Base-by-base conservation (phyloP, 2,329 filamentous ascomycete genomes). In the Neurospora crassa region DNA sequence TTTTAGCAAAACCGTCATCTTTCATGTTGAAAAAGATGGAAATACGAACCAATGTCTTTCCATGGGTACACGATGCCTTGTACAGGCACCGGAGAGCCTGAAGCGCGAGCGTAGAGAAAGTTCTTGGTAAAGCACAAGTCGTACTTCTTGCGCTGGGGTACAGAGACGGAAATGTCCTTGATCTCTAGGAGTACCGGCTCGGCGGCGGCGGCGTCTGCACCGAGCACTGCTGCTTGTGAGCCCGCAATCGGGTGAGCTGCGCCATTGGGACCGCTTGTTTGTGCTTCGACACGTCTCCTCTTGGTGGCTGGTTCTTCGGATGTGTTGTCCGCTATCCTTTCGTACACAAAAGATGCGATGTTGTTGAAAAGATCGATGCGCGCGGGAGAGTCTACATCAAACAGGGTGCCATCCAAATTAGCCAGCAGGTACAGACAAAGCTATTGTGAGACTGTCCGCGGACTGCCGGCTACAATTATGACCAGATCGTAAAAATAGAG, bases 141-240 rank as follows among this genome's bases (percentile, higher is more conserved):
- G 75, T 88, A 88, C 79, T 91, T 92, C 80, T 91, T 92, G 73
- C 90, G 84, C 80, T 89, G 88, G 0, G 90, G 90, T 4, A 90
- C 84, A 0, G 88, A 87, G n/a, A 91, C 83, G 0, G 89, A 91
- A 24, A 91, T 88, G 67, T 91, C 89, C 78, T 89, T 89, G 72
- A 91, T 83, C 74, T 87, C 86, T 20, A 91, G 81, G 37, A 90
- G 79, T 0, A 90, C 80, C 7, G 82, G 76, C 74, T 90, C 88
- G 6, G 82, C 80, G 1, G 82, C 81, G 0, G 85, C 82, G 68
- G 83, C 82, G 34, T 79, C 79, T 41, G 76, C 78, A 8, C 76
- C 71, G 7, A 63, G 24, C 18, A 70, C 68, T 43, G 69, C 74
- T 70, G 71, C 73, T 29, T 79, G 76, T 18, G 77, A 73, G 18